Evolutionary conservation across 441 rosid genomes (phyloP), one percentile per base, ranked within the genome.

Genomic region (Euphorbia schlechtendalii): DNA sequence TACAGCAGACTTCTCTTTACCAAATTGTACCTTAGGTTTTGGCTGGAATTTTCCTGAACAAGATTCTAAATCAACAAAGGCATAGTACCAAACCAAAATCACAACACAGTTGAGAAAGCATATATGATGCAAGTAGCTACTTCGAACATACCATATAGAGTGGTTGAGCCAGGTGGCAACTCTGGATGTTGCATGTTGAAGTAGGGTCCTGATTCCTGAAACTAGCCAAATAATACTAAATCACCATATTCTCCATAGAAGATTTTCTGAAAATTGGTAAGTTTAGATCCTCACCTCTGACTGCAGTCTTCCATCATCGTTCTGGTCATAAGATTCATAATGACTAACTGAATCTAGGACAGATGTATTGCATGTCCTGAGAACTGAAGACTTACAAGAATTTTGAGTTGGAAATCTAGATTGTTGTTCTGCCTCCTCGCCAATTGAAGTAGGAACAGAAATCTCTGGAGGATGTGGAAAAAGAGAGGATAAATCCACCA

Each of bases 1-100:
- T 36, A 20, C 38, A 62, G 57, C 38, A 56, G 63, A 38, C 30
- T 71, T 69, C 70, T 65, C 79, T 49, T 53, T 56, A 22, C 59
- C 68, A 68, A 40, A 63, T 56, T 25, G 79, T 60, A 74, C 65
- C 74, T 78, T 72, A 30, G 77, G 78, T 69, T 80, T 77, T 65
- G 92, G 83, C 70, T 77, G 77, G 61, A 74, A 71, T 73, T 86
- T 81, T 67, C 82, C 79, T 63, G 68, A 58, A 22, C 58, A 67
- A 61, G 64, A 59, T 65, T 81, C 89, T 74, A 71, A 75, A 64
- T 41, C 43, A 59, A 59, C 63, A 67, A 41, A 41, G 32, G 21
- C 40, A 62, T 55, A 61, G 69, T 48, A 25, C 56, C 53, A 62
- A 61, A 38, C 58, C 20, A 28, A 41, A 71, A 30, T 51, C 17